These are phyloP conservation scores for Castanea mollissima DNA, from an alignment of 306 rosid species.

Conservation along the genomic window DNA sequence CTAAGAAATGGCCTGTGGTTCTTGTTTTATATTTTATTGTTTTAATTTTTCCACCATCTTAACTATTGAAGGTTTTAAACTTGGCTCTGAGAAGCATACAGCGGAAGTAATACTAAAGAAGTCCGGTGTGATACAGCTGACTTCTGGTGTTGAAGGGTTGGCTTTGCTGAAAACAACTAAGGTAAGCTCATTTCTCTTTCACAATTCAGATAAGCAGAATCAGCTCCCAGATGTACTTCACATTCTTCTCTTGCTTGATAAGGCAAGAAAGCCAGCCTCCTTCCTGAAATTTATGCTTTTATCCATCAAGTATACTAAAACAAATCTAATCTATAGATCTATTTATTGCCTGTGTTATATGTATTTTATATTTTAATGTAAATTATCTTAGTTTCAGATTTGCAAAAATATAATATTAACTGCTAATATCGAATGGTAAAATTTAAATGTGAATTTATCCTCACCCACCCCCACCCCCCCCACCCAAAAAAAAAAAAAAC, in stretches of 20 bases:
- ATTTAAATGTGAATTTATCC: background rate
- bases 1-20: background rate
- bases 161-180: conserved; percentile 83
- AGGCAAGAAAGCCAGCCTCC: background rate
- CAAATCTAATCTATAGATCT: background rate
- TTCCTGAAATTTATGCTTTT: background rate
- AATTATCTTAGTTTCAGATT: background rate
- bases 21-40: background rate
- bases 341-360: background rate
- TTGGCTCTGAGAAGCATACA: conserved; percentile 90
- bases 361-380: background rate
- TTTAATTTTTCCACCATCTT: conserved; percentile 2
- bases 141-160: conserved; percentile 83
- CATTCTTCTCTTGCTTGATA: background rate
- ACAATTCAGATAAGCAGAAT: background rate
- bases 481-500: background rate
- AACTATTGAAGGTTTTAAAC: conserved; percentile 72
- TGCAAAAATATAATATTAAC: background rate
- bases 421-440: background rate
- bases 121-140: conserved; percentile 62
- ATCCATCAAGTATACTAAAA: background rate
- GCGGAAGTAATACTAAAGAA: conserved; percentile 62
- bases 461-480: too few relatives aligned
- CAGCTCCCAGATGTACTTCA: background rate
- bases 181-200: conserved; percentile 38